Evolutionary conservation across 352 stramenopile species (phyloP).

Genomic region (Phytophthora pisi): DNA sequence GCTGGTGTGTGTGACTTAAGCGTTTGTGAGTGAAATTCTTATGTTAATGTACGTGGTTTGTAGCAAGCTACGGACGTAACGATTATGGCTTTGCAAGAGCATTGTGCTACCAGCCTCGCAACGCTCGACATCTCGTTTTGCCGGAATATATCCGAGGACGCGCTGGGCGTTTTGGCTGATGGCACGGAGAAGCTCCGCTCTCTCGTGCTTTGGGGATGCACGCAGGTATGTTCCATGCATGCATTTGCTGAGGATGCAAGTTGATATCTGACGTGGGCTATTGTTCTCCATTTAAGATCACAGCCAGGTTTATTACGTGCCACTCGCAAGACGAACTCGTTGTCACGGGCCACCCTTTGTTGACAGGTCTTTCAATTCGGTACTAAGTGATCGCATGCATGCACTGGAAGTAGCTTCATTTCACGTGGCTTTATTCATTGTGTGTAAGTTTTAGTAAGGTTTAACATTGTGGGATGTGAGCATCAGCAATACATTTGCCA

Average conservation of each 20-base stretch:
- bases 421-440: too few species aligned
- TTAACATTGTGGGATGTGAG: background rate
- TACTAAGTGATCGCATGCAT: constrained; percentile 36
- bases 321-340: constrained; percentile 71
- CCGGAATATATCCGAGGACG: constrained; percentile 70
- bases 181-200: constrained; percentile 46
- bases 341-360: constrained; percentile 65
- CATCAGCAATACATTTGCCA: constrained; percentile 4
- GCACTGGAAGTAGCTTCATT: background rate
- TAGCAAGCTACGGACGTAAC: constrained; percentile 64
- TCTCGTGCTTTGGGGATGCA: constrained; percentile 78
- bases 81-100: constrained; percentile 55
- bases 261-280: background rate
- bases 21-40: background rate
- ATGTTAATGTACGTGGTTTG: constrained; percentile 8
- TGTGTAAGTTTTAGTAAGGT: too few species aligned
- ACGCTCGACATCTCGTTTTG: constrained; percentile 83
- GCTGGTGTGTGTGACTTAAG: constrained; percentile 6
- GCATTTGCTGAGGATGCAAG: background rate
- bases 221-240: constrained; percentile 47
- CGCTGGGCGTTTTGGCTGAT: constrained; percentile 66
- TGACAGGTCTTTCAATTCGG: constrained; percentile 77
- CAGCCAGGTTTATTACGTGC: constrained; percentile 67
- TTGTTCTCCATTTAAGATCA: constrained; percentile 48
- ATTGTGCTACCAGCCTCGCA: constrained; percentile 48